These are phyloP conservation scores for Corymbia citriodora DNA, from an alignment of 441 rosid species.

Conservation along the genomic window DNA sequence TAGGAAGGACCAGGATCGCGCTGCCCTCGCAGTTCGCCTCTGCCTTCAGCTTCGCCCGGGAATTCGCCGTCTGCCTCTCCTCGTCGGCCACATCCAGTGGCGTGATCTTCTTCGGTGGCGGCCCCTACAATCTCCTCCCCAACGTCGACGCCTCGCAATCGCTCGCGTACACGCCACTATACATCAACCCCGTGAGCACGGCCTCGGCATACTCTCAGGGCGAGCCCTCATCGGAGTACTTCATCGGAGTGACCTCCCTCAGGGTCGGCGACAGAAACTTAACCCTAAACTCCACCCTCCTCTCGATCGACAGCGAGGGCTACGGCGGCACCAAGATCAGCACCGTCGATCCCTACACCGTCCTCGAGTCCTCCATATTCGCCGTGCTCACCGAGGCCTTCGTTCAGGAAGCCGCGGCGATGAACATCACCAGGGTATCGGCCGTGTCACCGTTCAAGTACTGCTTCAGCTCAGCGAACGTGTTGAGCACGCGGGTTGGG, in stretches of 20 bases:
- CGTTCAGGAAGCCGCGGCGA: slow-evolving; percentile 19
- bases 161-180: slow-evolving; percentile 39
- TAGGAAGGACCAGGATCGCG: slow-evolving; percentile 38
- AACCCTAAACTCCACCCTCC: slow-evolving; percentile 31
- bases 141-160: slow-evolving; percentile 35
- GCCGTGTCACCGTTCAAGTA: slow-evolving; percentile 51
- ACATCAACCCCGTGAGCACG: slow-evolving; percentile 61
- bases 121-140: slow-evolving; percentile 55
- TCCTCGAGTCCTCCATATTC: slow-evolving; percentile 50
- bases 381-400: slow-evolving; percentile 41
- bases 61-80: slow-evolving; percentile 49
- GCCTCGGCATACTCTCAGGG: slow-evolving; percentile 38
- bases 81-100: slow-evolving; percentile 25
- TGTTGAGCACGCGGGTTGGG: slow-evolving; percentile 51
- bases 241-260: slow-evolving; percentile 48
- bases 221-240: slow-evolving; percentile 59
- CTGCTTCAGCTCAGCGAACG: slow-evolving; percentile 40
- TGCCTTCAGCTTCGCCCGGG: slow-evolving; percentile 40
- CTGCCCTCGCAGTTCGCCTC: slow-evolving; percentile 49
- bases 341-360: slow-evolving; percentile 66
- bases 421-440: slow-evolving; percentile 34
- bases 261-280: slow-evolving; percentile 29
- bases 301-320: slow-evolving; percentile 39
- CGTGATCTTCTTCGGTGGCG: slow-evolving; percentile 48
- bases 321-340: slow-evolving; percentile 73